These are phyloP conservation scores for Chionographis japonica DNA, from an alignment of 106 monocot species.

Conservation along the genomic window DNA sequence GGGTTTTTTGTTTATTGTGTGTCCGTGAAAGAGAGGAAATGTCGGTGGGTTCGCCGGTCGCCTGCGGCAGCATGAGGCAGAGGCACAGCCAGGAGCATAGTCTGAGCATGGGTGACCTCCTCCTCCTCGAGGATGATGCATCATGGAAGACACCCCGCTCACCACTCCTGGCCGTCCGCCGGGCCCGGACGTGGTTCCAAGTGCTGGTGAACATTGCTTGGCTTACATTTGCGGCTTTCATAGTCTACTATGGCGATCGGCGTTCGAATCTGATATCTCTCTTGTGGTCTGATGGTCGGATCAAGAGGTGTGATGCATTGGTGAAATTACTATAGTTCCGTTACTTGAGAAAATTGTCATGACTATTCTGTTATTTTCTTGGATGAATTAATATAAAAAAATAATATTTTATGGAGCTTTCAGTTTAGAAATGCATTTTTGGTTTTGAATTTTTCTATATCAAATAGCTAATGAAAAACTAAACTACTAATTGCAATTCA, in stretches of 20 bases:
- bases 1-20: no score
- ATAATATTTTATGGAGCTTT: no score
- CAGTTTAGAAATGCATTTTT: no score
- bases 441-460: no score
- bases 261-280: slow-evolving; percentile 12
- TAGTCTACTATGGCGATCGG: slow-evolving; percentile 26
- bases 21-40: neutral
- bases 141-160: neutral
- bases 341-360: no score
- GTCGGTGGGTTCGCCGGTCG: slow-evolving; percentile 17
- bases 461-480: no score
- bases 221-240: slow-evolving; percentile 13
- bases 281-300: slow-evolving; percentile 18
- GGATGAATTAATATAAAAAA: no score
- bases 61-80: slow-evolving; percentile 14
- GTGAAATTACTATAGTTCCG: no score
- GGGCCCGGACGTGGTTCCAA: slow-evolving; percentile 9
- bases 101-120: slow-evolving; percentile 10
- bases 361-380: no score
- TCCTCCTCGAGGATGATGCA: slow-evolving; percentile 11
- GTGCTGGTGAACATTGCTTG: slow-evolving; percentile 14
- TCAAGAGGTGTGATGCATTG: slow-evolving; percentile 16
- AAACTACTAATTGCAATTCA: no score
- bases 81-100: slow-evolving; percentile 13
- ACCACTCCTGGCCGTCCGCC: neutral